Evolutionary conservation across 306 rosid genomes (phyloP), one percentile per base, ranked within the genome.

Genomic region (Nissolia schottii): DNA sequence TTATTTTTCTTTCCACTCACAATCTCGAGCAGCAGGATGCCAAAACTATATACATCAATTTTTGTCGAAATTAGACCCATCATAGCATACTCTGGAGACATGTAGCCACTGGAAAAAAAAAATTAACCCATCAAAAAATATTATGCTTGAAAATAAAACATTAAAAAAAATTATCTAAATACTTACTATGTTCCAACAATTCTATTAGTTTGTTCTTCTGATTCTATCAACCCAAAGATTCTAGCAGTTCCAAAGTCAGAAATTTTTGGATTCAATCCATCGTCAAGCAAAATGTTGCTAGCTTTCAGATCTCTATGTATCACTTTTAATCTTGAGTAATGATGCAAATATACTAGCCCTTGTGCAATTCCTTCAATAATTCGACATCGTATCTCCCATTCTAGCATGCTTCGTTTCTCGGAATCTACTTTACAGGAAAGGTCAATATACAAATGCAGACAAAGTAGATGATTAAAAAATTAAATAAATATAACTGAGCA

Each of bases 191-290:
- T 73, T 10, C 82, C 82, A 59, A 67, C 81, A 48, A 81, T 41
- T 49, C 64, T 55, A 7, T 57, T 78, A n/a, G 83, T 77, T 3
- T 77, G 62, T 68, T 70, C 80, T 74, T 82, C 80, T 0, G 2
- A 38, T 22, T 35, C 75, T 11, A 37, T 49, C 53, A 64, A 28
- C 10, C 61, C 45, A 56, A 75, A 82, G 50, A 78, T 82, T 28
- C 68, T 71, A 15, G 78, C 83, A 75, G 74, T 78, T 43, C 81
- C 86, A 63, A 78, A 78, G 18, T 78, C 75, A 3, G 78, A 78
- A 10, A 82, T 70, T 74, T 83, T 83, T 16, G 72, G 80, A 48
- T 38, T 83, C 70, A 83, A 60, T 10, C 65, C 66, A 4, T 75
- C 3, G 25, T 82, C 80, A 14, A 82, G 77, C 19, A 74, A 69